Base-by-base conservation (phyloP, 2,329 filamentous ascomycete genomes). In the Byssochlamys sp. region DNA sequence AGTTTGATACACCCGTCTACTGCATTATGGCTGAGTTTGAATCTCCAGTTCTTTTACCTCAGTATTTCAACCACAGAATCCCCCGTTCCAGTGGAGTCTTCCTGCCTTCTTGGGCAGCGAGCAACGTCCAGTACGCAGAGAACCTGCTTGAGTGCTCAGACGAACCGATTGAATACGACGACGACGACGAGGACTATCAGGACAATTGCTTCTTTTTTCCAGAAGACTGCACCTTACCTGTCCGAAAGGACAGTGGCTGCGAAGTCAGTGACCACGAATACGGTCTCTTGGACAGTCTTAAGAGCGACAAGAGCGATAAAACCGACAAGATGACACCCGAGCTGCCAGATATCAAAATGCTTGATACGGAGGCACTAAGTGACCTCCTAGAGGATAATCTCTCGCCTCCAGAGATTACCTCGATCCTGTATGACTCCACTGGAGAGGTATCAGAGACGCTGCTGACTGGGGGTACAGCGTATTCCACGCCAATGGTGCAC, bases 171-270 rank as follows among this genome's bases (percentile, higher is more conserved):
- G 73, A 73, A 56, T 76, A 75, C 72, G 70, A 75, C 58, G 63
- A 73, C 69, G 65, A 73, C 64, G 73, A 76, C 64, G 65, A 72
- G 48, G 73, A 75, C 58, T 74, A 73, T 56, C 65, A 65, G 57
- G 73, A 76, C 53, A 76, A 75, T 59, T 73, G 68, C 57, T 75
- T 75, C 63, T 75, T 76, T 61, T 75, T 75, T 45, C 73, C 73
- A 9, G 73, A 76, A 63, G 73, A 76, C 59, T 75, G 71, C 64
- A 70, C 70, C 54, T 75, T 69, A 62, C 69, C 71, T 14, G 71
- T 72, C 12, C 66, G 69, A 3, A 67, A 67, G 55, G 66, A 68
- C 57, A 67, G 62, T 60, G 61, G 62, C 33, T 64, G 69, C 56
- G 58, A 63, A n/a, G 61, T 70, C 35, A 28, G 33, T 19, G 51